Evolutionary conservation across 2,329 filamentous ascomycete genomes (phyloP), one percentile per base, ranked within the genome.

Genomic region (Diplodia mutila): DNA sequence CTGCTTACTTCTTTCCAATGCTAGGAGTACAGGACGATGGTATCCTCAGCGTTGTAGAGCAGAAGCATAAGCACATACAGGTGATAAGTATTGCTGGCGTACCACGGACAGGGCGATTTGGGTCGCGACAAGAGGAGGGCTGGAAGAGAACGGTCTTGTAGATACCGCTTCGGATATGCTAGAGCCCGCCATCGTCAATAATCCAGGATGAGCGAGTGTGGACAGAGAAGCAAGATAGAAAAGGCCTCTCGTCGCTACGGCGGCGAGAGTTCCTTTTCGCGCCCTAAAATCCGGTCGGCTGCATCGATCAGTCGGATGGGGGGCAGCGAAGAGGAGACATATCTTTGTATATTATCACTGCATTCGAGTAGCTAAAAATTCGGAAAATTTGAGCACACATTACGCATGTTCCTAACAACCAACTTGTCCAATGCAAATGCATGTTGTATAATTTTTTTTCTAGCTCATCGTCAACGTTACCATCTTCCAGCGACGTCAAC

Each of bases 201-300:
- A 78, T 18, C 77, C 77, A 84, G 82, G 82, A 80, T 81, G 82
- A 74, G 81, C 80, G 79, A 82, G 84, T 85, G 84, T 86, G 83
- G 84, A 86, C 82, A 82, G 74, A 79, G 84, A 85, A 86, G 84
- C 84, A 81, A 86, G 79, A 86, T 37, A 52, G 53, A 69, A 65
- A 53, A 65, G 32, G 52, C 53, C 54, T 42, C 39, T 42, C n/a
- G 32, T 53, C 37, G 46, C 65, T 61, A 51, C 55, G 29, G 61
- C 21, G 61, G 21, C 49, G 25, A 21, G 34, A 65, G 61, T 53
- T 53, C 61, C 61, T 53, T 21, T 29, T 39, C 32, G 61, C 61
- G 51, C 49, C 61, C 61, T 54, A 29, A 65, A 53, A 54, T 65
- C 61, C 61, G 61, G 61, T 46, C 61, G 61, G 61, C 61, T 65